Evolutionary conservation across 2,329 filamentous ascomycete species (phyloP), one percentile per base, ranked within the genome.

Genomic region (Huntiella omanensis): DNA sequence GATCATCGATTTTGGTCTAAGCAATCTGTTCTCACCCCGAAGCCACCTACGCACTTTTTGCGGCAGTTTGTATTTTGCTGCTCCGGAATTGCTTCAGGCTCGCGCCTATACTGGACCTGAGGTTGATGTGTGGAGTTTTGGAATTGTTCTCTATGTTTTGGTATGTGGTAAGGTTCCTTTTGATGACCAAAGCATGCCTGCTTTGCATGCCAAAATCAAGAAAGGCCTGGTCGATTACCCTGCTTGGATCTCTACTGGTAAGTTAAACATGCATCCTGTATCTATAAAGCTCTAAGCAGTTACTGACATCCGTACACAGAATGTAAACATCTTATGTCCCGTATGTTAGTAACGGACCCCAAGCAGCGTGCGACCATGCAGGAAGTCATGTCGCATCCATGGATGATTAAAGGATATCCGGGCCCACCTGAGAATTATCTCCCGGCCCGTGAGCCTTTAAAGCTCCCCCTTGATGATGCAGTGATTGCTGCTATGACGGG

Each of bases 101-200:
- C 81, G 83, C 57, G 84, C 87, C 49, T 98, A 98, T 58, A 93
- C 84, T 1, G 91, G 91, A 0, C 91, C 91, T 1, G 91, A 98
- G 59, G 91, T 98, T 22, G 91, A 98, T 58, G 75, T 96, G 1
- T 98, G 91, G 91, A 96, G 91, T 64, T 96, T 96, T 62, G 91
- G 91, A 16, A 95, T 98, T 55, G 91, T 98, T 10, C 72, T 98
- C 11, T 98, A 96, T 56, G 91, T 98, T 49, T 64, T 98, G 51
- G 91, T 96, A 3, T 96, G 91, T 58, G 91, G 91, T 45, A 96
- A 96, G 62, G 91, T 98, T 3, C 91, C 91, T 0, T 98, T 98
- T 57, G 91, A 98, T 59, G 91, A 98, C 58, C 91, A 98, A 64
- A 95, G 87, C 65, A 98, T 98, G 86, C 91, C 88, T 33, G 87